These are phyloP conservation scores for Flaveria bidentis DNA, from an alignment of 129 eudicot genomes.

Conservation along the genomic window DNA sequence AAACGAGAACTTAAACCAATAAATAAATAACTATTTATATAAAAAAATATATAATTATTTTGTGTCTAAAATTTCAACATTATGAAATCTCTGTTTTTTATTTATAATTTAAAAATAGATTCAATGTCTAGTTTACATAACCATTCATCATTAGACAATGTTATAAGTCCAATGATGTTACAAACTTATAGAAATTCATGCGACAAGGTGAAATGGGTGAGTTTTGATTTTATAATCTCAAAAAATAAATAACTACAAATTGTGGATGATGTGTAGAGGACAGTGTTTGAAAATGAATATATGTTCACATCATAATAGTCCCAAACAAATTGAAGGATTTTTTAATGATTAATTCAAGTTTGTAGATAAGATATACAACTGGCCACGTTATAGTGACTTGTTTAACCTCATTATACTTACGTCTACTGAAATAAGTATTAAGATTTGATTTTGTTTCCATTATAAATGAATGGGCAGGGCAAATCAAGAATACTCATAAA, in stretches of 20 bases:
- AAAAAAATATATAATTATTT: no score
- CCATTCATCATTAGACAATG: no score
- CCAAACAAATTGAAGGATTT: constrained; percentile 21
- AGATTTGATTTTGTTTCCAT: neutral
- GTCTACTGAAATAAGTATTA: neutral
- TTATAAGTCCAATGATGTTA: no score
- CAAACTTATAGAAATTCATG: neutral
- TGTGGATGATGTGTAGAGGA: neutral
- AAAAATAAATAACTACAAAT: neutral
- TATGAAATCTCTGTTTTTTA: no score
- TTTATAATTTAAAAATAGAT: no score
- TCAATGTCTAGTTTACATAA: no score
- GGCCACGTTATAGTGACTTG: constrained; percentile 37
- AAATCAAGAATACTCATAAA: neutral
- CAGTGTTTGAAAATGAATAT: constrained; percentile 1
- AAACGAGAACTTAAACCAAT: no score
- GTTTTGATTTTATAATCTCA: no score
- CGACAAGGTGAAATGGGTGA: no score
- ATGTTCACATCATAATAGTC: neutral
- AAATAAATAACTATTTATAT: no score
- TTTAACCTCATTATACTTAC: constrained; percentile 19
- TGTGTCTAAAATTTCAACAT: no score
- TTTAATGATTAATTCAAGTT: neutral
- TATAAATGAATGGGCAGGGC: neutral
- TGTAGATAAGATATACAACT: constrained; percentile 28